These are phyloP conservation scores for Mucor plumbeus DNA, from an alignment of 371 early-diverging fungal genomes.

Conservation along the genomic window DNA sequence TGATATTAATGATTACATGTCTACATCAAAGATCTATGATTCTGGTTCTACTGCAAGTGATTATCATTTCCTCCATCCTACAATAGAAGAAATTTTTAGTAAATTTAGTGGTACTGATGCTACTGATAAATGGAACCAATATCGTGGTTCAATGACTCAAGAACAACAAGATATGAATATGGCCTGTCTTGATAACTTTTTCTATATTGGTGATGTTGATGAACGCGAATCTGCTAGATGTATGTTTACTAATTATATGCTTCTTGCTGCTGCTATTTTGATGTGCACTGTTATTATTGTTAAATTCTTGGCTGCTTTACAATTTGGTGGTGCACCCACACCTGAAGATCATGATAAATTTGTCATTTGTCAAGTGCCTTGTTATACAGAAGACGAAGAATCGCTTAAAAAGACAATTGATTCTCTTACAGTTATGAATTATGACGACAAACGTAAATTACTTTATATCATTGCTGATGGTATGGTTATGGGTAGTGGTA, in stretches of 20 bases:
- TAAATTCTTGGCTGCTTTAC: conserved; percentile 93
- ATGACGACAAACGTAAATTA: conserved; percentile 96
- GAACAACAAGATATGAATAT: conserved; percentile 46
- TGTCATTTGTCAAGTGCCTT: conserved; percentile 90
- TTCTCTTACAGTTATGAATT: conserved; percentile 89
- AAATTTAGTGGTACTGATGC: conserved; percentile 72
- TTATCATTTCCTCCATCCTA: conserved; percentile 55
- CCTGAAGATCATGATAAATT: conserved; percentile 91
- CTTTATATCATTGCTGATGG: conserved; percentile 93
- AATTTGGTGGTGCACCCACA: conserved; percentile 72
- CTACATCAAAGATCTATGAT: conserved; percentile 48
- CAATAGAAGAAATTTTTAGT: conserved; percentile 69
- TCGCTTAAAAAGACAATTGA: conserved; percentile 95
- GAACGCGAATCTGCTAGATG: conserved; percentile 81
- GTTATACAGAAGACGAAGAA: conserved; percentile 97
- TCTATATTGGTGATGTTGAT: conserved; percentile 91
- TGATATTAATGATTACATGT: conserved; percentile 77
- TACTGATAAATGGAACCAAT: conserved; percentile 64
- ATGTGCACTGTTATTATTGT: conserved; percentile 86
- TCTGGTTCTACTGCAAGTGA: conserved; percentile 45
- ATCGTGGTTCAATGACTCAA: conserved; percentile 36
- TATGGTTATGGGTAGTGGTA: conserved; percentile 96
- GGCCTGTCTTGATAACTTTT: conserved; percentile 83
- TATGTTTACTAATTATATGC: conserved; percentile 87
- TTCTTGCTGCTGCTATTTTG: conserved; percentile 78